Evolutionary conservation across 495 filamentous ascomycete species (phyloP).

Genomic region (Filosporella fistucella): DNA sequence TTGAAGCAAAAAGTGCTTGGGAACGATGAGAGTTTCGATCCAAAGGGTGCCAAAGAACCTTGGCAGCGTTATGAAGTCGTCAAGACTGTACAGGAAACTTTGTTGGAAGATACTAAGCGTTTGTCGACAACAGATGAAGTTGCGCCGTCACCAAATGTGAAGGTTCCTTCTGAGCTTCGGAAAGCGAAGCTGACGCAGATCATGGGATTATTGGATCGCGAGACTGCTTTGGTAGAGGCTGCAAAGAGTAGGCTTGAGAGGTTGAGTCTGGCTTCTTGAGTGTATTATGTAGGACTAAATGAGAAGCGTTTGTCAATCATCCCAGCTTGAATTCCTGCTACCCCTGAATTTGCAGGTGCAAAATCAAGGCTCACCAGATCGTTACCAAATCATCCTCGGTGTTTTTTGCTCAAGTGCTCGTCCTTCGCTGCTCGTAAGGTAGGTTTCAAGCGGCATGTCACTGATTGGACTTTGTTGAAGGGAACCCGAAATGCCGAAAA

Average conservation of each 20-base stretch:
- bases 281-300: background rate
- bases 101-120: constrained; percentile 26
- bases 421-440: no score
- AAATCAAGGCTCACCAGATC: no score
- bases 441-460: no score
- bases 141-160: constrained; percentile 25
- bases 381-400: no score
- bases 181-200: constrained; percentile 65
- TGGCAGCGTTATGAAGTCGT: constrained; percentile 46
- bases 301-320: no score
- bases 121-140: constrained; percentile 16
- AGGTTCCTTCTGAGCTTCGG: constrained; percentile 62
- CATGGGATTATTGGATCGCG: constrained; percentile 66
- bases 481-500: no score
- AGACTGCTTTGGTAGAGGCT: constrained; percentile 52
- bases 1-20: constrained; percentile 40
- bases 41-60: constrained; percentile 25
- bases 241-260: constrained; percentile 47
- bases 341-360: no score
- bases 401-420: no score
- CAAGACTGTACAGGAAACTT: constrained; percentile 37
- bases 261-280: constrained; percentile 30
- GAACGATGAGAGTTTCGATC: constrained; percentile 26
- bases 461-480: no score
- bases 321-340: no score